A percentile compares a stretch with the other conserved stretches of the same genome.
phyloP scores from a whole-genome alignment of 164 flowering plant species.

The Umbilicus rupestris region DNA sequence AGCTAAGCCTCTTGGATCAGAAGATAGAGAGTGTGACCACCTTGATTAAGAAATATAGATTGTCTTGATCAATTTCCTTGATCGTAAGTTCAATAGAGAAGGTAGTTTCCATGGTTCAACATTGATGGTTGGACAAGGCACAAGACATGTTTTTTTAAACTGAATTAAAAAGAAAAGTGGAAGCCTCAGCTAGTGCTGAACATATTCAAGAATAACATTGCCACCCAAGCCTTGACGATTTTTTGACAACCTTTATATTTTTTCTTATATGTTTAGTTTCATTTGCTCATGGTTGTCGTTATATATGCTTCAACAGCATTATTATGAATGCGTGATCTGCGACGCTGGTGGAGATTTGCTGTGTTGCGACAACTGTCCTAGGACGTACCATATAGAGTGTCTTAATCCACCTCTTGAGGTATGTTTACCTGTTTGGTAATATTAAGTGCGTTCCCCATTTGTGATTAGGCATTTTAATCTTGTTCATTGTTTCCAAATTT shows the following conservation, averaged over 20 bases:
- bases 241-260: not conserved
- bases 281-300: conserved; percentile 8
- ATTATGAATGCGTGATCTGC: conserved; percentile 89
- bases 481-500: conserved; percentile 1
- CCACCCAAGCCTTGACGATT: not conserved
- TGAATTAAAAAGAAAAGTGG: too few relatives aligned
- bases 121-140: too few relatives aligned
- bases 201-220: not conserved
- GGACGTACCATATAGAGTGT: conserved; percentile 91
- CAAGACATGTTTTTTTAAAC: too few relatives aligned
- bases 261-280: not conserved
- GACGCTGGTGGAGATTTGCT: conserved; percentile 93
- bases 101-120: too few relatives aligned
- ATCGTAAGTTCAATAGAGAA: too few relatives aligned
- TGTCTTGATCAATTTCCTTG: too few relatives aligned
- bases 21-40: not conserved
- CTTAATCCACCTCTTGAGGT: conserved; percentile 97
- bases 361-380: conserved; percentile 92
- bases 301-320: conserved; percentile 48
- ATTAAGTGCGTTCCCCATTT: not conserved
- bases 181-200: too few relatives aligned
- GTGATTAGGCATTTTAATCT: not conserved
- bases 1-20: not conserved
- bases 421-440: conserved; percentile 13
- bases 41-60: too few relatives aligned